Evolutionary conservation across 371 early-diverging fungal genomes (phyloP).

Genomic region (Mucor saturninus): DNA sequence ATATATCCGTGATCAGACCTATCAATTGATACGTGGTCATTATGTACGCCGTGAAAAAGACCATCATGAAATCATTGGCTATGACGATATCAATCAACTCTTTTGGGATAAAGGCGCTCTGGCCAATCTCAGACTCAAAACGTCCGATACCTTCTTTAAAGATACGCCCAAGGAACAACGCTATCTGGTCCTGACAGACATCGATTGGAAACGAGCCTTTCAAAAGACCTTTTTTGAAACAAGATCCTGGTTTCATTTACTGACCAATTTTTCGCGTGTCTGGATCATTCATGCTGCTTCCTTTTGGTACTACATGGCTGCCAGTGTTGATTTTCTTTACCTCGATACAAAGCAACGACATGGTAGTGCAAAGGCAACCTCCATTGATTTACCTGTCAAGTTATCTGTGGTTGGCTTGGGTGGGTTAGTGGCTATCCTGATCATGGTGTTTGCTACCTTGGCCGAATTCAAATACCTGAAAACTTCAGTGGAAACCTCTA

Average conservation of each 20-base stretch:
- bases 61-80: conserved; percentile 82
- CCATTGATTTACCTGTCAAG: conserved; percentile 50
- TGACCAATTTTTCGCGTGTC: conserved; percentile 85
- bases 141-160: conserved; percentile 54
- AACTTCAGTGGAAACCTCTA: conserved; percentile 51
- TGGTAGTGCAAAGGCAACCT: background rate
- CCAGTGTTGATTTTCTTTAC: conserved; percentile 74
- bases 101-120: conserved; percentile 82
- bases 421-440: conserved; percentile 71
- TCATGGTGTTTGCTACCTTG: conserved; percentile 68
- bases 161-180: conserved; percentile 68
- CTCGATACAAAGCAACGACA: conserved; percentile 12
- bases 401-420: conserved; percentile 73
- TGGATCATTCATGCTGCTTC: conserved; percentile 84
- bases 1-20: conserved; percentile 77
- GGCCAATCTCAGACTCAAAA: conserved; percentile 58
- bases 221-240: conserved; percentile 85
- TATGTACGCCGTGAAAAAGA: conserved; percentile 82
- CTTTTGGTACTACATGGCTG: conserved; percentile 85
- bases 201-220: conserved; percentile 76
- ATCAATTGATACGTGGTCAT: conserved; percentile 74
- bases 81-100: conserved; percentile 89
- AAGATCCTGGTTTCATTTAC: conserved; percentile 81
- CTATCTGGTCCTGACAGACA: conserved; percentile 59
- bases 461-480: conserved; percentile 77